These are phyloP conservation scores for Ceriops zippeliana DNA, from an alignment of 345 rosid genomes.

Conservation along the genomic window DNA sequence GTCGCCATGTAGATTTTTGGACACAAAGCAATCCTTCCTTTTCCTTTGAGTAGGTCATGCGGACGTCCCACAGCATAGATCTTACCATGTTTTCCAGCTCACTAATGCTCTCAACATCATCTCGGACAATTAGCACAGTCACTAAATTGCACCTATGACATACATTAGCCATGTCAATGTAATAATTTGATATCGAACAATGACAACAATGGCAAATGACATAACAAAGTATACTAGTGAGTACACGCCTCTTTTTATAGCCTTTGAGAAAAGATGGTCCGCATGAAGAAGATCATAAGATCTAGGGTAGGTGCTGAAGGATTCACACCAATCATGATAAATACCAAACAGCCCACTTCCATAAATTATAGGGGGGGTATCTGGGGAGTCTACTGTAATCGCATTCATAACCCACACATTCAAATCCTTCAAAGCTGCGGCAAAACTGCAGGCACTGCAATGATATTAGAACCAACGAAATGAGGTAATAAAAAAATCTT, in stretches of 20 bases:
- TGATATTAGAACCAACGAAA: constrained; percentile 12
- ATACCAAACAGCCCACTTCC: constrained; percentile 92
- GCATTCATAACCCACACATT: constrained; percentile 96
- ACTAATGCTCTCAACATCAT: constrained; percentile 52
- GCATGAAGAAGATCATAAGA: constrained; percentile 95
- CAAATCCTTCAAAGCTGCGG: constrained; percentile 79
- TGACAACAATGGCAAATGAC: neutral
- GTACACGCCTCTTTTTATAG: constrained; percentile 62
- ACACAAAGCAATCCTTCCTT: constrained; percentile 82
- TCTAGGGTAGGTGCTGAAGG: constrained; percentile 96
- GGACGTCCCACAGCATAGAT: constrained; percentile 80
- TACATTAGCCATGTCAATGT: neutral
- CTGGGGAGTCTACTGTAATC: constrained; percentile 76
- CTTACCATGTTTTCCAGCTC: constrained; percentile 55
- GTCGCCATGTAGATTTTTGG: constrained; percentile 84
- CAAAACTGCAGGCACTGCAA: constrained; percentile 56
- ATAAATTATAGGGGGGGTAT: constrained; percentile 83
- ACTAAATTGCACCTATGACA: constrained; percentile 59
- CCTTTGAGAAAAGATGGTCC: constrained; percentile 86
- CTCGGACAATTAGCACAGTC: constrained; percentile 74
- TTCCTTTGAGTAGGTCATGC: constrained; percentile 68
- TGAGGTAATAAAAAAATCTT: constrained; percentile 1
- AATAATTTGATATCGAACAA: neutral
- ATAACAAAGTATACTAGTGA: too few species aligned
- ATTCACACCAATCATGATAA: constrained; percentile 97